A percentile compares a stretch with the other conserved stretches of the same genome.
phyloP scores from a whole-genome alignment of 148 eudicot genomes.

The Agrostemma githago region DNA sequence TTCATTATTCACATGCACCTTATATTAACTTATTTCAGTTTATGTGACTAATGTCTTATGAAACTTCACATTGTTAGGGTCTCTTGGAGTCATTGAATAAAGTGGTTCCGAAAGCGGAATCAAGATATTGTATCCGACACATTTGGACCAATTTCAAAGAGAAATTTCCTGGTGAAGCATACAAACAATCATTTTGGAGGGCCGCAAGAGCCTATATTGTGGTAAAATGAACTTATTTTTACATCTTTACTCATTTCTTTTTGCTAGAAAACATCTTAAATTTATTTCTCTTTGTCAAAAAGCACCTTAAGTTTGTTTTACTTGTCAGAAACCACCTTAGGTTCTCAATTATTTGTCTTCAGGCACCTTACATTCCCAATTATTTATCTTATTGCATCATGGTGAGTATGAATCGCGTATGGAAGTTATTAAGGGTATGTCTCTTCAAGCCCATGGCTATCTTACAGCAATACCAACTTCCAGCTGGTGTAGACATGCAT shows the following conservation, averaged over 20 bases:
- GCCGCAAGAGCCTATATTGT: neutral
- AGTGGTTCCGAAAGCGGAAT: neutral
- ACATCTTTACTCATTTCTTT: too few species aligned
- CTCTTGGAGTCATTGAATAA: neutral
- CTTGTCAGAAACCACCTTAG: neutral
- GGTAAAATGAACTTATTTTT: too few species aligned
- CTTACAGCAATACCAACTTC: neutral
- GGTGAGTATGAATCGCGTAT: neutral
- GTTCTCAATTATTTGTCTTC: too few species aligned
- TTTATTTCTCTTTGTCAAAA: too few species aligned
- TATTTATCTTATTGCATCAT: neutral
- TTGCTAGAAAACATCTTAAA: too few species aligned
- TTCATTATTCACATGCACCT: neutral
- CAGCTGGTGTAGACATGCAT: slow-evolving; percentile 12
- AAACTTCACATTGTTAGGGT: neutral
- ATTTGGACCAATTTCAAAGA: slow-evolving; percentile 10
- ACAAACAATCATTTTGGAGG: neutral
- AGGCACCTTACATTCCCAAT: too few species aligned
- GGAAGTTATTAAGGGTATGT: neutral
- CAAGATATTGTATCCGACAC: slow-evolving; percentile 9
- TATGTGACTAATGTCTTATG: neutral
- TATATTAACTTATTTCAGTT: too few species aligned
- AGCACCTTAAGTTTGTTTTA: neutral
- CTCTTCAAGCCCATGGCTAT: neutral
- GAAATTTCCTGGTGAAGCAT: neutral